Evolutionary conservation across 2,329 filamentous ascomycete species (phyloP), one percentile per base, ranked within the genome.

Genomic region (Aspergillus costaricaensis): DNA sequence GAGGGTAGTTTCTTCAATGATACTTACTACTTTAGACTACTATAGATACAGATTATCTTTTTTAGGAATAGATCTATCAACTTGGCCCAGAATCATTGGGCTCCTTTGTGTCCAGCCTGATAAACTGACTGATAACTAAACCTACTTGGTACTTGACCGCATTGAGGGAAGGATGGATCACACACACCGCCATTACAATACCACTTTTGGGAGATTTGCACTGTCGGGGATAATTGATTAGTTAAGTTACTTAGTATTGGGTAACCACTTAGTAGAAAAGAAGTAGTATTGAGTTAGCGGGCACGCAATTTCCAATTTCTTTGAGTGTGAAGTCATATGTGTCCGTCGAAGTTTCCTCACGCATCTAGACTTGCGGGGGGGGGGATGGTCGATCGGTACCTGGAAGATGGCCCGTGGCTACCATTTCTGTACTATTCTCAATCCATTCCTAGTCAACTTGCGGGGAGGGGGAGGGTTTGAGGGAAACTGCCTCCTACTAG

Each of bases 321-420:
- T 32, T 14, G 63, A 49, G 49, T 58, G 27, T 30, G 41, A 51
- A 58, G 57, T 60, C 50, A 61, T 44, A 17, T 44, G 25, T 30
- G 27, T 30, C 41, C 19, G 41, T 17, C 41, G 41, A 44, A 44
- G 10, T 21, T 44, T 44, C 41, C 58, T 48, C 50, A 57, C 59
- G 59, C 56, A 21, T 55, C 39, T 44, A 48, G 58, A 55, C 58
- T 67, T 36, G 32, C 32, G 32, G 32, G 65, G 61, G 62, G 65
- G 62, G 65, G 64, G 62, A 55, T 57, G 56, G 65, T 48, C 62
- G 64, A 69, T 67, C 68, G 60, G 61, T 67, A 49, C 61, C 66
- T 63, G 66, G 63, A 65, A 63, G 61, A 59, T 57, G 50, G 51
- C 54, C 57, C 57, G 57, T 50, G 15, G n/a, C 60, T 36, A 14